Evolutionary conservation across 2,329 filamentous ascomycete species (phyloP).

Genomic region (Epichloe scottii): DNA sequence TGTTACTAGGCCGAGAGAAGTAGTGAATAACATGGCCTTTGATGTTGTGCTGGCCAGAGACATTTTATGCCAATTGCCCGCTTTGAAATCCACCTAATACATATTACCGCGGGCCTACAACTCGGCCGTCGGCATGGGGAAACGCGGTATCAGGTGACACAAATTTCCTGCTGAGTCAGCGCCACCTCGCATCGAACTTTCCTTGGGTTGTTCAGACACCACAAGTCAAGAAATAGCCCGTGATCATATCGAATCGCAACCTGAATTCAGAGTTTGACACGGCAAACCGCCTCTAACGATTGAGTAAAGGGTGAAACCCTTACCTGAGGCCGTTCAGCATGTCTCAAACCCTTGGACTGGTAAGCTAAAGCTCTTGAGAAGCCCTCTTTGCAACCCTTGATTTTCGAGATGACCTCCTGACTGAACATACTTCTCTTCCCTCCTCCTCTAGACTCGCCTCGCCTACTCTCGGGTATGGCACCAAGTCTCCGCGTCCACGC

Average conservation of each 20-base stretch:
- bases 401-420: not conserved
- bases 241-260: not conserved
- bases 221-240: not conserved
- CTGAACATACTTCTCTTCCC: not conserved
- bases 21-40: conserved; percentile 12
- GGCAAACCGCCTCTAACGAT: not conserved
- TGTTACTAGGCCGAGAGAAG: conserved; percentile 17
- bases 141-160: conserved; percentile 2
- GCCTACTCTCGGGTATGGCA: conserved; percentile 97
- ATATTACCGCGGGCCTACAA: not conserved
- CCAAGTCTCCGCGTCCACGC: conserved; percentile 59
- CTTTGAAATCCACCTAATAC: conserved; percentile 24
- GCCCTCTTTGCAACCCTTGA: not conserved
- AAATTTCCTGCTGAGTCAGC: conserved; percentile 3
- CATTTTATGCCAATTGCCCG: conserved; percentile 15
- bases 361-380: conserved; percentile 25
- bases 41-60: conserved; percentile 16
- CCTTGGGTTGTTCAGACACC: not conserved
- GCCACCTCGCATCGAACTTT: not conserved
- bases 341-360: conserved; percentile 70
- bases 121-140: not conserved
- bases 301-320: conserved; percentile 8
- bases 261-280: not conserved
- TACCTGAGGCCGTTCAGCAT: conserved; percentile 32
- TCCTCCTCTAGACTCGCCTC: conserved; percentile 61